Conservation (phyloP, 169 alveolate genomes). For the Perkinsus chesapeaki region DNA sequence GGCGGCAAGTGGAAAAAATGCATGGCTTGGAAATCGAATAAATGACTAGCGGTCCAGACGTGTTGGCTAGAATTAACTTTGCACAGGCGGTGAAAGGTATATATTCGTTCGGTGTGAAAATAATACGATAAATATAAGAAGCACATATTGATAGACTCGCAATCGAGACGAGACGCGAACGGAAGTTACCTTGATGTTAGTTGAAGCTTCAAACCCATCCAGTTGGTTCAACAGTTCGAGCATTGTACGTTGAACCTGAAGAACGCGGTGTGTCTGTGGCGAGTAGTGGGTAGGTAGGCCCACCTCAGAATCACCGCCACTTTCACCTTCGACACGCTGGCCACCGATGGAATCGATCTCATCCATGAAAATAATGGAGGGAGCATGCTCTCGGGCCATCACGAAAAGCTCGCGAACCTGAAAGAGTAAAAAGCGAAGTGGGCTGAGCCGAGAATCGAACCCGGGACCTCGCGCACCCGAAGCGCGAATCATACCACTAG, state of each 20-base stretch:
- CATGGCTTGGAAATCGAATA: no score
- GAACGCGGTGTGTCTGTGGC: background rate
- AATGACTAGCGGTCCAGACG: no score
- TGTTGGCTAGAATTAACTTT: no score
- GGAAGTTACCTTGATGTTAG: slow-evolving; percentile 91
- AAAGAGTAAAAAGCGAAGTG: slow-evolving; percentile 78
- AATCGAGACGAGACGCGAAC: no score
- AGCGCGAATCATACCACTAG: slow-evolving; percentile 55
- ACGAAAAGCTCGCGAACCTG: slow-evolving; percentile 94
- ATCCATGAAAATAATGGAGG: slow-evolving; percentile 97
- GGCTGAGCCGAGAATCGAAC: background rate
- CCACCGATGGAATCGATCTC: slow-evolving; percentile 99
- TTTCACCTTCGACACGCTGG: slow-evolving; percentile 77
- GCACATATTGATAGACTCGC: no score
- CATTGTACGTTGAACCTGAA: slow-evolving; percentile 98
- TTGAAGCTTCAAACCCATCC: slow-evolving; percentile 98
- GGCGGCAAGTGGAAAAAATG: no score
- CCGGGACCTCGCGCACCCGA: slow-evolving; percentile 67
- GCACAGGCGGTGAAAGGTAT: no score
- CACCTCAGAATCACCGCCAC: slow-evolving; percentile 92
- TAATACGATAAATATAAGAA: no score
- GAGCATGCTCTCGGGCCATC: slow-evolving; percentile 98
- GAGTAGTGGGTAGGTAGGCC: slow-evolving; percentile 43
- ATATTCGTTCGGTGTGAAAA: no score
- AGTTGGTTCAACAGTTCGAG: slow-evolving; percentile 95